Percentiles rank a stretch among this genome's conserved stretches.
Evolutionary conservation across 2,329 filamentous ascomycete species (phyloP).

Genomic region (Talaromyces sp.): DNA sequence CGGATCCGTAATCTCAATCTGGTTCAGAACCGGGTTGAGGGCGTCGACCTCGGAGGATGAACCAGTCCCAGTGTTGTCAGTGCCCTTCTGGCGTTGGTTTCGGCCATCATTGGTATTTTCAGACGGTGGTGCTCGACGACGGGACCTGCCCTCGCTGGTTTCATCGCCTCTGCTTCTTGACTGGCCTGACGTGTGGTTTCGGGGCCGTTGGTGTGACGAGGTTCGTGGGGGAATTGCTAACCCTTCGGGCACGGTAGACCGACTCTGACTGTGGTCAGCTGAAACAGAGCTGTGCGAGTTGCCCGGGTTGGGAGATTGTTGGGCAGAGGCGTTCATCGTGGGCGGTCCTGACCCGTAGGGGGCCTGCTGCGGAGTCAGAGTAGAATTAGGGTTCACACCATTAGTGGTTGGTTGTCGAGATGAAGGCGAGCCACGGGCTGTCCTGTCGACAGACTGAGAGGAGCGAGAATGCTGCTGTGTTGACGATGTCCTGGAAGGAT

Average conservation of each 20-base stretch:
- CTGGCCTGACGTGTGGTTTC: conserved; percentile 29
- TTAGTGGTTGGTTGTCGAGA: conserved; percentile 14
- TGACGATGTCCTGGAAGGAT: conserved; percentile 33
- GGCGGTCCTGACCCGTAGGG: conserved; percentile 27
- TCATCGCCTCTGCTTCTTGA: conserved; percentile 31
- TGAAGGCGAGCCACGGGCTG: conserved; percentile 43
- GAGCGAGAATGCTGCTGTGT: conserved; percentile 30
- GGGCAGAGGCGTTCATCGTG: conserved; percentile 41
- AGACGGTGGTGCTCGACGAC: conserved; percentile 43
- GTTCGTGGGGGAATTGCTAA: conserved; percentile 70
- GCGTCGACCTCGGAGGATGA: conserved; percentile 53
- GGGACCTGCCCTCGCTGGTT: conserved; percentile 37
- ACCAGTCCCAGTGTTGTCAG: conserved; percentile 42
- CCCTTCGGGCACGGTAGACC: conserved; percentile 40
- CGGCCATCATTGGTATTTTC: conserved; percentile 41
- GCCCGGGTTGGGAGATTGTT: conserved; percentile 36
- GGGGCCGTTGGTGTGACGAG: conserved; percentile 62
- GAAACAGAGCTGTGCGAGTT: conserved; percentile 38
- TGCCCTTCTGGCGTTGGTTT: conserved; percentile 28
- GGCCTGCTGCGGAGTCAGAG: conserved; percentile 24
- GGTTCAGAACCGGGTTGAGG: conserved; percentile 67
- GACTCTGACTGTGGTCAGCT: conserved; percentile 25
- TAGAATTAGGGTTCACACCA: conserved; percentile 12
- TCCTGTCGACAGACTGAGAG: conserved; percentile 34
- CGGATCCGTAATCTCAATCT: conserved; percentile 69